Evolutionary conservation across 2,329 filamentous ascomycete species (phyloP), one percentile per base, ranked within the genome.

Genomic region (Graphilbum ipis-grandicollis): DNA sequence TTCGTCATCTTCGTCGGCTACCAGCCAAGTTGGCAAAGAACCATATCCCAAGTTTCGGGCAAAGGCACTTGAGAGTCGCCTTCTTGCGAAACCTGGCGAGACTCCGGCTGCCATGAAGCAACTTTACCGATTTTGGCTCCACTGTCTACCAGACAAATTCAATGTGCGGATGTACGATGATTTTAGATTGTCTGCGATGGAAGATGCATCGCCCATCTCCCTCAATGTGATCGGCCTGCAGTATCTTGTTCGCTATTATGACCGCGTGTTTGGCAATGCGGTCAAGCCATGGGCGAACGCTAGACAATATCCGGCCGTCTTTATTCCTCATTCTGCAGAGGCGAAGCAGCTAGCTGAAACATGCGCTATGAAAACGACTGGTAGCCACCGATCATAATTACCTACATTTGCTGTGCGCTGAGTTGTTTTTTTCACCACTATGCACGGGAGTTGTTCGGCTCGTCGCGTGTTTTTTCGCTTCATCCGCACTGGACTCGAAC

Each of bases 101-200:
- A 55, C 52, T 29, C 65, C 68, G 34, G 58, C 62, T 41, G 66
- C 74, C 48, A 75, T 79, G 64, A 66, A 71, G 50, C 64, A 72
- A 40, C 65, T 82, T 22, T 84, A 83, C 58, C 66, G 74, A 44
- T 81, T 81, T 58, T 85, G 79, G 77, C 72, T 73, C 17, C 70
- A 78, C 52, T 81, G 79, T 50, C 63, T 85, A 44, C 66, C 74
- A 43, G 66, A 71, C 48, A 76, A 79, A 56, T 84, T 85, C 66
- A 80, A 85, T 54, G 62, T 66, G 40, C 63, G 62, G 50, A 80
- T 86, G 71, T 85, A 85, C 58, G 62, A 71, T 50, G 79, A 85
- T 53, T 84, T 85, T 58, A 71, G 72, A 44, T 59, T 62, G 48
- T 64, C 69, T 52, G 79, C 79, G 38, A 57, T 76, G 42, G 71